Percentiles rank a stretch among this genome's conserved stretches.
These are phyloP conservation scores for Rubus parviflorus DNA, from an alignment of 306 rosid species.

Conservation along the genomic window DNA sequence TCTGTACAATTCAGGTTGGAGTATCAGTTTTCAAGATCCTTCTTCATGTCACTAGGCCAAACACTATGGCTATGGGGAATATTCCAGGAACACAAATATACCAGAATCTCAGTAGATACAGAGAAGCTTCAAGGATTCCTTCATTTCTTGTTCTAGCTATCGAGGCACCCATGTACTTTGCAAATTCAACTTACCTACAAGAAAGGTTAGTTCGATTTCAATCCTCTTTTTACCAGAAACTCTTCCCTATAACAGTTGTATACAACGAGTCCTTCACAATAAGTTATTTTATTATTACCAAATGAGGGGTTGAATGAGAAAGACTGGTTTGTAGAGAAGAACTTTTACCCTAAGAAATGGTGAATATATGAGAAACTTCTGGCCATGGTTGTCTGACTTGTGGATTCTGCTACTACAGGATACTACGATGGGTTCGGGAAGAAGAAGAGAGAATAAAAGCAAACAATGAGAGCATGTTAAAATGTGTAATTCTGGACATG, in stretches of 20 bases:
- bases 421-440: slow-evolving; percentile 87
- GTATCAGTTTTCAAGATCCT: slow-evolving; percentile 92
- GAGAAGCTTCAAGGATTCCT: slow-evolving; percentile 77
- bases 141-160: slow-evolving; percentile 81
- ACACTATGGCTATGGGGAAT: slow-evolving; percentile 75
- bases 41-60: slow-evolving; percentile 90
- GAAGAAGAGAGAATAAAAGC: slow-evolving; percentile 79
- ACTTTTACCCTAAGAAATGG: not conserved
- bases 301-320: not conserved
- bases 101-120: slow-evolving; percentile 66
- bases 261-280: not conserved
- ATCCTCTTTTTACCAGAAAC: not conserved
- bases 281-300: not conserved
- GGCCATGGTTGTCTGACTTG: slow-evolving; percentile 27
- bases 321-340: not conserved
- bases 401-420: slow-evolving; percentile 45
- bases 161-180: slow-evolving; percentile 94
- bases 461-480: slow-evolving; percentile 52
- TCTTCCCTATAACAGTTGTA: not conserved
- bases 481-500: slow-evolving; percentile 84
- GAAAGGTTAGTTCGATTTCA: slow-evolving; percentile 64
- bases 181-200: slow-evolving; percentile 90
- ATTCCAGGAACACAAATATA: slow-evolving; percentile 81
- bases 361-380: slow-evolving; percentile 12
- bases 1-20: slow-evolving; percentile 58